These are phyloP conservation scores for Russula ochroleuca DNA, from an alignment of 768 basidiomycete species.

Conservation along the genomic window DNA sequence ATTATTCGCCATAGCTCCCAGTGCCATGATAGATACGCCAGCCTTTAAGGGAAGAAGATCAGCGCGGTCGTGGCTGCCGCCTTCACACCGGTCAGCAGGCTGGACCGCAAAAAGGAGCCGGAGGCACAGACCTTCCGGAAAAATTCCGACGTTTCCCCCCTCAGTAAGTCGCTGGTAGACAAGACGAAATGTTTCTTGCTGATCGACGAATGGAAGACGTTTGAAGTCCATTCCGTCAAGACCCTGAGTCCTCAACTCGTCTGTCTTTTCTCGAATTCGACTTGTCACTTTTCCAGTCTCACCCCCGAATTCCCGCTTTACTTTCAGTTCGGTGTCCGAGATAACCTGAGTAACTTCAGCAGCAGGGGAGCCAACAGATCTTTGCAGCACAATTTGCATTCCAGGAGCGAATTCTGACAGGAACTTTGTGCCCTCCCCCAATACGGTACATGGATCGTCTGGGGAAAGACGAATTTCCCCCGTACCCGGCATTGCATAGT, in stretches of 20 bases:
- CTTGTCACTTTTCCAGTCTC: conserved; percentile 71
- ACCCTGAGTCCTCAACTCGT: conserved; percentile 54
- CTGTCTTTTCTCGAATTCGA: conserved; percentile 61
- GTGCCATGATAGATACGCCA: conserved; percentile 95
- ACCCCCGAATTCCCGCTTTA: conserved; percentile 85
- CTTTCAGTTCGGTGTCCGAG: conserved; percentile 77
- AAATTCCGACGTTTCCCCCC: conserved; percentile 92
- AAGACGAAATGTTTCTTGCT: conserved; percentile 88
- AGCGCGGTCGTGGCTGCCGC: conserved; percentile 96
- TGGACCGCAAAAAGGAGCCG: neutral
- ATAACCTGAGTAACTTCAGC: conserved; percentile 87
- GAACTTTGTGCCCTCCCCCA: conserved; percentile 82
- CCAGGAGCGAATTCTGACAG: conserved; percentile 63
- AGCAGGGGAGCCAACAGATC: conserved; percentile 65
- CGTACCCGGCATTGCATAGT: conserved; percentile 69
- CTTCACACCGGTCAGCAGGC: conserved; percentile 39
- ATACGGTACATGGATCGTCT: conserved; percentile 74
- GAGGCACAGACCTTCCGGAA: conserved; percentile 78
- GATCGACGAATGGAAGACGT: conserved; percentile 83
- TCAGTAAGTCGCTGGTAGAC: conserved; percentile 85
- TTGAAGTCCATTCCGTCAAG: conserved; percentile 72
- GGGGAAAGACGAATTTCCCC: conserved; percentile 69
- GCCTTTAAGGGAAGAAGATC: conserved; percentile 96
- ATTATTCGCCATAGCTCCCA: conserved; percentile 95
- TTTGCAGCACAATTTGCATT: conserved; percentile 86